These are phyloP conservation scores for Podila horticola DNA, from an alignment of 192 early-diverging fungal genomes.

Conservation along the genomic window DNA sequence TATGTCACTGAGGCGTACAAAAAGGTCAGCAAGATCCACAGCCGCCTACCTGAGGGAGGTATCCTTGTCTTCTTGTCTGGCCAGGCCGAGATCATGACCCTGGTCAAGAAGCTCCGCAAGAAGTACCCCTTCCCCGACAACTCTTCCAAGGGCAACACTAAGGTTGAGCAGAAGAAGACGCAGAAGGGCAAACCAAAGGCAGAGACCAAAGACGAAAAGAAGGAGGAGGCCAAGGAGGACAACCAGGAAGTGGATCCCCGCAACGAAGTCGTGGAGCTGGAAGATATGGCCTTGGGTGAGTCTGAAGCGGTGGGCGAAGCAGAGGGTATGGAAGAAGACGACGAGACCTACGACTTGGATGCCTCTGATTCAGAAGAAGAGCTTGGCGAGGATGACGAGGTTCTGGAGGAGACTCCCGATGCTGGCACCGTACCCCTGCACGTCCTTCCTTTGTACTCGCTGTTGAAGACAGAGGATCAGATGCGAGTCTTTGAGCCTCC, in stretches of 20 bases:
- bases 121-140: slow-evolving; percentile 68
- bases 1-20: slow-evolving; percentile 90
- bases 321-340: slow-evolving; percentile 70
- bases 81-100: slow-evolving; percentile 88
- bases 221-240: slow-evolving; percentile 4
- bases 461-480: slow-evolving; percentile 91
- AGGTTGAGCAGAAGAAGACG: not conserved
- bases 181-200: slow-evolving; percentile 6
- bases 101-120: slow-evolving; percentile 80
- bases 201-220: slow-evolving; percentile 7
- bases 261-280: slow-evolving; percentile 65
- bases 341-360: slow-evolving; percentile 58
- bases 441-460: slow-evolving; percentile 97
- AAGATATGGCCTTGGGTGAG: slow-evolving; percentile 71
- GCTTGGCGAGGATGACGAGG: slow-evolving; percentile 37
- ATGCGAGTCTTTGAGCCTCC: slow-evolving; percentile 90
- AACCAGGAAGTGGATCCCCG: slow-evolving; percentile 35
- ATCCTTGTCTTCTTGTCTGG: slow-evolving; percentile 97
- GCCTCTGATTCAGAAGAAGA: slow-evolving; percentile 46
- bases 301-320: slow-evolving; percentile 76
- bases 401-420: slow-evolving; percentile 44
- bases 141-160: not conserved
- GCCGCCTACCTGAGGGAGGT: slow-evolving; percentile 87
- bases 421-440: slow-evolving; percentile 74
- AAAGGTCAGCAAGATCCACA: slow-evolving; percentile 96